Percentiles rank a stretch among this genome's conserved stretches.
phyloP scores from a whole-genome alignment of 2,329 filamentous ascomycete genomes.

The Pseudogymnoascus pannorum region DNA sequence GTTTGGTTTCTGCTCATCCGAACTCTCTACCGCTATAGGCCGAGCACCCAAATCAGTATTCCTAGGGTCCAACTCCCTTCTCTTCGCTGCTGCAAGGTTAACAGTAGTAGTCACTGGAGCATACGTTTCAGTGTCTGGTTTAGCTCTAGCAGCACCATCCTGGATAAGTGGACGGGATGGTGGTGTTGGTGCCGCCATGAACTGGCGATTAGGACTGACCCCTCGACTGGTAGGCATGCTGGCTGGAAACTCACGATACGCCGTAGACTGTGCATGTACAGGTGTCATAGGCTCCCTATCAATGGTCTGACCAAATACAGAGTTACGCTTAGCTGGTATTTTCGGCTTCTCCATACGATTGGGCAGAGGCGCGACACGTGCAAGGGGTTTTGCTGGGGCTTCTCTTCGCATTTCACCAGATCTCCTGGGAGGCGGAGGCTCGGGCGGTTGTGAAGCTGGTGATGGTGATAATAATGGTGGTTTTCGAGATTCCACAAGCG shows the following conservation, averaged over 20 bases:
- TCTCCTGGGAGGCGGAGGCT: conserved; percentile 55
- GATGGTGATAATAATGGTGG: conserved; percentile 38
- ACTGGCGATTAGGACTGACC: conserved; percentile 1
- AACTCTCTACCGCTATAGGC: background rate
- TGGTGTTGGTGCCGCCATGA: background rate
- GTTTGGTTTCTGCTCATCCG: background rate
- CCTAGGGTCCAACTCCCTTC: background rate
- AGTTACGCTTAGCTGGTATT: conserved; percentile 35
- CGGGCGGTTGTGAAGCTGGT: conserved; percentile 46
- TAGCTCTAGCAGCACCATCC: background rate
- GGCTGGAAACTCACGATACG: background rate
- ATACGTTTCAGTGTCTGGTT: background rate
- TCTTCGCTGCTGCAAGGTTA: background rate
- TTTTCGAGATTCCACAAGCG: conserved; percentile 39
- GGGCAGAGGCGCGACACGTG: conserved; percentile 48
- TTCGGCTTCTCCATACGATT: conserved; percentile 77
- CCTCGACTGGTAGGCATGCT: background rate
- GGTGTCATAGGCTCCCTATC: background rate
- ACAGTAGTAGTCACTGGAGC: background rate
- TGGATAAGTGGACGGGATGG: background rate
- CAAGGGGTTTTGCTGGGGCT: conserved; percentile 26
- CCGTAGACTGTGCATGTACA: background rate
- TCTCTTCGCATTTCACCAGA: conserved; percentile 52
- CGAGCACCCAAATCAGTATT: background rate
- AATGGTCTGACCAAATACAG: conserved; percentile 11